These are phyloP conservation scores for Mortierella alpina DNA, from an alignment of 192 early-diverging fungal genomes.

Conservation along the genomic window DNA sequence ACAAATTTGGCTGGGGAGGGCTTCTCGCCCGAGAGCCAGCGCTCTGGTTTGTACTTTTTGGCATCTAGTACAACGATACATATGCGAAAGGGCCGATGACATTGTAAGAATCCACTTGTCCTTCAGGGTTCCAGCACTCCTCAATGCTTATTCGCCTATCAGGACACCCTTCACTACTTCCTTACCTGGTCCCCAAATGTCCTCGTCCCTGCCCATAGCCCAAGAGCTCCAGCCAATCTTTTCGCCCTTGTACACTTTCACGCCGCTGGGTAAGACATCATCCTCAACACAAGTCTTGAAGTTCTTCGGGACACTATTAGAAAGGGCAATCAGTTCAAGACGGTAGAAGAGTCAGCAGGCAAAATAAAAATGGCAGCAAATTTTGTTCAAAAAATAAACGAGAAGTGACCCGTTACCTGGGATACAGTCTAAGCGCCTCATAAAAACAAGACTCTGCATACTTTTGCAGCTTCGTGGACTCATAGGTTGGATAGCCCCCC, in stretches of 20 bases:
- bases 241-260: slow-evolving; percentile 63
- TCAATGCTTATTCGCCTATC: no score
- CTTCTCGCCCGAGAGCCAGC: slow-evolving; percentile 66
- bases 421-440: slow-evolving; percentile 75
- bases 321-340: no score
- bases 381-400: no score
- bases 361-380: no score
- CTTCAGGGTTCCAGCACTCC: no score
- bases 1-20: slow-evolving; percentile 61
- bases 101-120: no score
- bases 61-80: slow-evolving; percentile 51
- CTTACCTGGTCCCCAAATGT: slow-evolving; percentile 65
- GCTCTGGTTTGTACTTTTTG: slow-evolving; percentile 69
- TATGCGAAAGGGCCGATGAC: no score
- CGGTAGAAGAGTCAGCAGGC: no score
- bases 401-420: slow-evolving; percentile 18
- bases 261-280: slow-evolving; percentile 72
- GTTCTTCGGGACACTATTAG: slow-evolving; percentile 65
- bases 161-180: no score
- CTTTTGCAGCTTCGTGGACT: slow-evolving; percentile 39
- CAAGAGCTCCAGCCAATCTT: slow-evolving; percentile 63
- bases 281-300: slow-evolving; percentile 70
- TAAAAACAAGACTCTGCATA: slow-evolving; percentile 58
- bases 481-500: slow-evolving; percentile 29
- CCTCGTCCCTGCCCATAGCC: slow-evolving; percentile 61